phyloP scores from a whole-genome alignment of 164 flowering plant species.

The Malania oleifera region DNA sequence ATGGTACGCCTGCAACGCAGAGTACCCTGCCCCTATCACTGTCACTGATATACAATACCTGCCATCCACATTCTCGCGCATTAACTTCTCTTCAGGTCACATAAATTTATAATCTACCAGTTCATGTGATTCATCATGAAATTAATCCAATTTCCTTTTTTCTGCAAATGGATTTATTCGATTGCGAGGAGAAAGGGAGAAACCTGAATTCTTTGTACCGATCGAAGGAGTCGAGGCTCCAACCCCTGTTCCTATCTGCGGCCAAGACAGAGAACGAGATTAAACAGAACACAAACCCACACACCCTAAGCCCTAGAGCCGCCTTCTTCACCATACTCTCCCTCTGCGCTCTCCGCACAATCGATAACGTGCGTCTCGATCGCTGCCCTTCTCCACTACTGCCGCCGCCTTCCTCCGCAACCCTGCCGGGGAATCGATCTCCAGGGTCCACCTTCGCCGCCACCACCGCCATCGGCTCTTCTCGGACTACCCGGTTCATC shows the following conservation, averaged over 20 bases:
- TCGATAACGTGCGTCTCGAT: slow-evolving; percentile 1
- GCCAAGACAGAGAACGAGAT: slow-evolving; percentile 53
- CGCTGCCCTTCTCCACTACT: background rate
- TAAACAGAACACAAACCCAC: slow-evolving; percentile 40
- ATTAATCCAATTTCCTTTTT: no score
- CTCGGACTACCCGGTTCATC: background rate
- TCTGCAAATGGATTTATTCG: no score
- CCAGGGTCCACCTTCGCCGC: background rate
- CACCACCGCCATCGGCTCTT: background rate
- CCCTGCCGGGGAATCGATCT: background rate
- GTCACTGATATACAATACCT: slow-evolving; percentile 56
- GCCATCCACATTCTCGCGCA: slow-evolving; percentile 7
- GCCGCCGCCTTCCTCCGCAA: background rate
- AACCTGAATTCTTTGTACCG: slow-evolving; percentile 54
- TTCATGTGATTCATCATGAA: no score
- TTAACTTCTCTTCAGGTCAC: no score
- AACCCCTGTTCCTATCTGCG: slow-evolving; percentile 43
- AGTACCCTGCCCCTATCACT: slow-evolving; percentile 47
- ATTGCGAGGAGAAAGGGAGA: background rate
- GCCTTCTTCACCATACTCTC: slow-evolving; percentile 26
- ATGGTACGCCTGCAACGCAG: slow-evolving; percentile 38
- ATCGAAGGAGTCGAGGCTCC: slow-evolving; percentile 50
- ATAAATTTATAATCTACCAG: no score
- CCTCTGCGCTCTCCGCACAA: slow-evolving; percentile 12
- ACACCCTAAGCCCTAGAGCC: slow-evolving; percentile 35